phyloP scores from a whole-genome alignment of 192 early-diverging fungal species.

The Fimicolochytrium jonesii region DNA sequence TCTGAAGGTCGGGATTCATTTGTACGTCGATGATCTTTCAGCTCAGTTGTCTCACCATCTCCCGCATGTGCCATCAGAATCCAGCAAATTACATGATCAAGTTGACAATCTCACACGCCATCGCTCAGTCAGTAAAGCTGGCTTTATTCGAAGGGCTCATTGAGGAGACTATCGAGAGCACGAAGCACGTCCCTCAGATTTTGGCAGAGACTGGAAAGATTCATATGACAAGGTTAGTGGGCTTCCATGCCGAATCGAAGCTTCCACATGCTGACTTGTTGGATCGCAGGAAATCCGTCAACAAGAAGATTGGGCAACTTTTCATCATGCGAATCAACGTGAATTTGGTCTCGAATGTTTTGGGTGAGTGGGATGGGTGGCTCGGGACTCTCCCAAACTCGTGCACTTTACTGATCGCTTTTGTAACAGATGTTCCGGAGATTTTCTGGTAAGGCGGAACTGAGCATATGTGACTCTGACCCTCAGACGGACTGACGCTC shows the following conservation, averaged over 20 bases:
- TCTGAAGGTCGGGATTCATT: constrained; percentile 48
- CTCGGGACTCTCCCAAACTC: background rate
- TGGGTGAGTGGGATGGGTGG: too few relatives aligned
- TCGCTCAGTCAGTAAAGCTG: constrained; percentile 94
- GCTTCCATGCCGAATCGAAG: constrained; percentile 31
- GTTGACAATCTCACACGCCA: constrained; percentile 91
- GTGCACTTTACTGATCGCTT: background rate
- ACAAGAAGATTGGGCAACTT: constrained; percentile 83
- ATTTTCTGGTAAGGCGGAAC: constrained; percentile 67
- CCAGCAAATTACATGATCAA: constrained; percentile 74
- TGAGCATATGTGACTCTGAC: too few relatives aligned
- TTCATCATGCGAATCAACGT: constrained; percentile 79
- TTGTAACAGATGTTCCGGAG: constrained; percentile 61
- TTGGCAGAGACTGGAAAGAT: constrained; percentile 93
- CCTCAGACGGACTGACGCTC: too few relatives aligned
- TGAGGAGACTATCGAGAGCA: constrained; percentile 83
- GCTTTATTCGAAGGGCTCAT: constrained; percentile 87
- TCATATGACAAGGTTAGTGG: constrained; percentile 59
- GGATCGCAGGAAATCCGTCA: constrained; percentile 80
- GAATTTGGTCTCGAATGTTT: constrained; percentile 75
- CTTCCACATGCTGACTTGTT: too few relatives aligned
- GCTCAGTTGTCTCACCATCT: too few relatives aligned
- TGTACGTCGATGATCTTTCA: too few relatives aligned
- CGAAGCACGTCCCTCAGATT: constrained; percentile 83
- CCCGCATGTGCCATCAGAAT: constrained; percentile 38